Percentiles rank a stretch among this genome's conserved stretches.
These are phyloP conservation scores for Dipodascopsis uninucleata DNA, from an alignment of 805 yeast species.

Conservation along the genomic window DNA sequence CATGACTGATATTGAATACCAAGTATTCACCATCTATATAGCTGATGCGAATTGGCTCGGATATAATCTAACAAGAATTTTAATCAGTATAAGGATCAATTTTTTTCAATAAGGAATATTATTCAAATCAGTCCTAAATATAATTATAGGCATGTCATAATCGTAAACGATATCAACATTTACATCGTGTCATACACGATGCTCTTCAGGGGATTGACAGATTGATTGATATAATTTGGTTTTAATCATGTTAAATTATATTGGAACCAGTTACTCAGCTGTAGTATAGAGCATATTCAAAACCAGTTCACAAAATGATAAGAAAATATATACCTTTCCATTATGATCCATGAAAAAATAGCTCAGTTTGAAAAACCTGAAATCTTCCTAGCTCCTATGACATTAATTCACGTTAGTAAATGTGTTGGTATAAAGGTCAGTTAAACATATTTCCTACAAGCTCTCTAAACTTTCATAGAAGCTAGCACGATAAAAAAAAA, in stretches of 20 bases:
- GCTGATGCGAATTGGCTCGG: slow-evolving; percentile 8
- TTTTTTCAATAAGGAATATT: not conserved
- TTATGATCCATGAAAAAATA: slow-evolving; percentile 1
- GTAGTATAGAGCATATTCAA: no score
- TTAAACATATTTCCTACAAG: slow-evolving; percentile 1
- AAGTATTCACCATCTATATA: slow-evolving; percentile 24
- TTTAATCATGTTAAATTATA: slow-evolving; percentile 29
- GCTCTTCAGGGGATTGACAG: slow-evolving; percentile 33
- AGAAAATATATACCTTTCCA: no score
- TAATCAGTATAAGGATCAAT: not conserved
- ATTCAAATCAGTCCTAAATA: not conserved
- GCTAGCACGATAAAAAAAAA: not conserved
- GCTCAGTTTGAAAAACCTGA: slow-evolving; percentile 1
- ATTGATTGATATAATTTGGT: slow-evolving; percentile 23
- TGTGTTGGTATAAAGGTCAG: no score
- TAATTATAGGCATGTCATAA: no score
- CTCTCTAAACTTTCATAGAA: slow-evolving; percentile 1
- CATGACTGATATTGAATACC: slow-evolving; percentile 35
- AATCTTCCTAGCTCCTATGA: no score
- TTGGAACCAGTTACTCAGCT: no score
- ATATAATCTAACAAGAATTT: not conserved
- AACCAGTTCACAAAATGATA: no score
- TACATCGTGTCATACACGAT: slow-evolving; percentile 1
- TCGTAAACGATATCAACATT: slow-evolving; percentile 20
- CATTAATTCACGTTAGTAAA: no score